These are phyloP conservation scores for Malus hybrid DNA, from an alignment of 331 rosid genomes.

Conservation along the genomic window DNA sequence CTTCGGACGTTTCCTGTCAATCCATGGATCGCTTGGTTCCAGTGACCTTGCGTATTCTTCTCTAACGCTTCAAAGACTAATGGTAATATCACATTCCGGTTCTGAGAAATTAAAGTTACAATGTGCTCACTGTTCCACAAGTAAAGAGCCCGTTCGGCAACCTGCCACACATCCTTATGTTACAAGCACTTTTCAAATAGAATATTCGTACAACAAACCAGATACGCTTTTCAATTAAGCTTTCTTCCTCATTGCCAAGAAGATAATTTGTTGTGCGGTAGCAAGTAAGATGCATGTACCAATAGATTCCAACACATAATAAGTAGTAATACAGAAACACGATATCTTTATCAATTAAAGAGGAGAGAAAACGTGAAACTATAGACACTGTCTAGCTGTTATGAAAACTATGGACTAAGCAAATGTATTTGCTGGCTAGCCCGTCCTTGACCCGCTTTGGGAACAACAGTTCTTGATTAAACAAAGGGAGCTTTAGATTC, in stretches of 20 bases:
- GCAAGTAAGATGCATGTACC: background rate
- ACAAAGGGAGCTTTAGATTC: no score
- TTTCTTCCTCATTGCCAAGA: background rate
- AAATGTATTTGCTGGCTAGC: background rate
- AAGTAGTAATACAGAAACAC: background rate
- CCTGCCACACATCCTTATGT: slow-evolving; percentile 30
- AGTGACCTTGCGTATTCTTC: slow-evolving; percentile 52
- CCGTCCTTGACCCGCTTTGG: background rate
- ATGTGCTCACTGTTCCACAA: slow-evolving; percentile 69
- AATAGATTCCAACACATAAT: background rate
- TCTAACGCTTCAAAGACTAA: slow-evolving; percentile 54
- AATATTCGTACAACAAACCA: slow-evolving; percentile 4
- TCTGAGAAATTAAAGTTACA: slow-evolving; percentile 42
- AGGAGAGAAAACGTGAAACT: background rate
- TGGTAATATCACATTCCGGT: slow-evolving; percentile 51
- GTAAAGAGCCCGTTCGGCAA: slow-evolving; percentile 64
- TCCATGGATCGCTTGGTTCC: slow-evolving; percentile 51
- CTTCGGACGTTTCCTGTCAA: slow-evolving; percentile 48
- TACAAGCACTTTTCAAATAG: slow-evolving; percentile 9
- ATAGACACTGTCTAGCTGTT: background rate
- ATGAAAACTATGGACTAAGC: background rate
- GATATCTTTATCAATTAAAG: background rate
- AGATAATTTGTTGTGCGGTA: background rate
- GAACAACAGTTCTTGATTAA: background rate
- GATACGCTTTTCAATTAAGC: background rate